These are phyloP conservation scores for Leccinum pachyderme DNA, from an alignment of 1,284 basidiomycete genomes.

Conservation along the genomic window DNA sequence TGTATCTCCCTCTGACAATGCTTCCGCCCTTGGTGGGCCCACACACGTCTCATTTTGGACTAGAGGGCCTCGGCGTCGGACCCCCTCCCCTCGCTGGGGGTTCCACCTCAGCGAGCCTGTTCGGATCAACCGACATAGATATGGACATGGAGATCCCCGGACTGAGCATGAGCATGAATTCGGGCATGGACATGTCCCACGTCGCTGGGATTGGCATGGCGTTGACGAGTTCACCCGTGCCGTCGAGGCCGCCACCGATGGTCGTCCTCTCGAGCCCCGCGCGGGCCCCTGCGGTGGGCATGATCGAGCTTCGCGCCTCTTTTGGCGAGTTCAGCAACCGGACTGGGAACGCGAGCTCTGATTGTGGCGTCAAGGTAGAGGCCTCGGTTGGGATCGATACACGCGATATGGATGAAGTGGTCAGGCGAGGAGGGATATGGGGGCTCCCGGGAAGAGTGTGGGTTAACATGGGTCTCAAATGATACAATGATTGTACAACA, in stretches of 20 bases:
- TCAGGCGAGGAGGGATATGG: constrained; percentile 35
- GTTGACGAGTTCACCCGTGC: constrained; percentile 23
- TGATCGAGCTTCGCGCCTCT: constrained; percentile 30
- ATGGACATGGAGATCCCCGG: constrained; percentile 37
- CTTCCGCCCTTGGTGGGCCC: constrained; percentile 22
- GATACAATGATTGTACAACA: constrained; percentile 10
- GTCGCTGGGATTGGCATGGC: constrained; percentile 29
- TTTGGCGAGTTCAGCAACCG: constrained; percentile 26
- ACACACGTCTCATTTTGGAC: constrained; percentile 28
- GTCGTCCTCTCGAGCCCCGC: constrained; percentile 28
- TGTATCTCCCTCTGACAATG: constrained; percentile 30
- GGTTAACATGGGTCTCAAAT: constrained; percentile 21
- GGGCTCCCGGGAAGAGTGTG: constrained; percentile 34
- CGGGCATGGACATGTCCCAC: constrained; percentile 25
- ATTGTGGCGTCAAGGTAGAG: constrained; percentile 29
- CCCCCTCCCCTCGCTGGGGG: constrained; percentile 25
- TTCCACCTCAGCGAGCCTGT: constrained; percentile 29
- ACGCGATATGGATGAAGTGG: constrained; percentile 32
- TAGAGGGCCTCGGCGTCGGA: constrained; percentile 27
- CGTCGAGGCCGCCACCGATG: constrained; percentile 28
- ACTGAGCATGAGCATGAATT: constrained; percentile 35
- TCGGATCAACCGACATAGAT: constrained; percentile 35
- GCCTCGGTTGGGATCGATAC: constrained; percentile 27
- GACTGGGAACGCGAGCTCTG: constrained; percentile 14
- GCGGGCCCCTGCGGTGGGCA: constrained; percentile 14